These are phyloP conservation scores for Monosporascus ibericus DNA, from an alignment of 2,329 filamentous ascomycete species.

Conservation along the genomic window DNA sequence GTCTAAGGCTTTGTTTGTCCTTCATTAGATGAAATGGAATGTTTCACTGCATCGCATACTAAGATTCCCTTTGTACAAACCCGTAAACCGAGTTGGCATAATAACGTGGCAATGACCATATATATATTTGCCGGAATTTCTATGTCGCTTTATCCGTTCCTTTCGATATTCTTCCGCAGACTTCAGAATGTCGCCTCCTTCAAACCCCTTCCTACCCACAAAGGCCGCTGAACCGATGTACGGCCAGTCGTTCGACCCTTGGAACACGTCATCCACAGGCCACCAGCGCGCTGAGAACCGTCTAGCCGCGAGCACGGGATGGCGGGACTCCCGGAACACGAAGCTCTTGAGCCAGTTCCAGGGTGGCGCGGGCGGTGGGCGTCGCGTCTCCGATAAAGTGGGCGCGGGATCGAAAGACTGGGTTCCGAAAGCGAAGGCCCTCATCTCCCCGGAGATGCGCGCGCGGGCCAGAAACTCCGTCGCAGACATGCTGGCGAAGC, in stretches of 20 bases:
- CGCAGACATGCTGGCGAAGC: conserved; percentile 46
- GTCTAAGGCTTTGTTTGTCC: too few species aligned
- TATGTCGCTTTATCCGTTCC: too few species aligned
- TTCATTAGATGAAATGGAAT: not conserved
- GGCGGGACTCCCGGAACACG: conserved; percentile 62
- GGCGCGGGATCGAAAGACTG: conserved; percentile 57
- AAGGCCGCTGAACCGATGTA: conserved; percentile 34
- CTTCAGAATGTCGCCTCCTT: conserved; percentile 12
- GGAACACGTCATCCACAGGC: conserved; percentile 69
- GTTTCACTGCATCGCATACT: not conserved
- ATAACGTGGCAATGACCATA: not conserved
- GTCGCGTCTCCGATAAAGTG: conserved; percentile 57
- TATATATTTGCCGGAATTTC: too few species aligned
- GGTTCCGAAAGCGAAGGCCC: conserved; percentile 36
- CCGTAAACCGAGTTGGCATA: too few species aligned
- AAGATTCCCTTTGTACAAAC: not conserved
- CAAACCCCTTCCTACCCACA: conserved; percentile 17
- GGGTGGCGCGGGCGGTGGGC: conserved; percentile 49
- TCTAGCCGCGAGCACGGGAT: conserved; percentile 54
- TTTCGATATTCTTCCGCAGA: conserved; percentile 1
- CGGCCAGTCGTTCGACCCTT: conserved; percentile 53
- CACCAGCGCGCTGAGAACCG: conserved; percentile 71
- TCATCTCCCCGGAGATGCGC: conserved; percentile 38
- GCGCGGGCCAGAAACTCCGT: conserved; percentile 39
- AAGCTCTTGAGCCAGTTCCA: conserved; percentile 69